phyloP scores from a whole-genome alignment of 768 basidiomycete species.

The Vararia minispora region DNA sequence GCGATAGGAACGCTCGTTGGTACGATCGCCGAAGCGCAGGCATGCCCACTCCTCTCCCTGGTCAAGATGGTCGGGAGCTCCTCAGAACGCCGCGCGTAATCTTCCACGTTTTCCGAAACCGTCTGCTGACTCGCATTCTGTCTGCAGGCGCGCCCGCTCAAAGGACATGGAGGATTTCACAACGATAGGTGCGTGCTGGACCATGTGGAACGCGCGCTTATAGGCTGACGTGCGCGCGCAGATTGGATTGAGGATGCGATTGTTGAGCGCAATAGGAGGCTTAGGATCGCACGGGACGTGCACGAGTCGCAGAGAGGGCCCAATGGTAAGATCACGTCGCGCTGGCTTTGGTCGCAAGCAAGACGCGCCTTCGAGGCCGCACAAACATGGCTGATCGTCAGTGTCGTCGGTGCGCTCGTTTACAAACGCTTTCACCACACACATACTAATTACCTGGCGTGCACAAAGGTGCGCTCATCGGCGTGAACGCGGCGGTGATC shows the following conservation, averaged over 20 bases:
- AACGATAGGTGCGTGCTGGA: constrained; percentile 62
- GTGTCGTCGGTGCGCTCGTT: constrained; percentile 60
- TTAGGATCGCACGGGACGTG: constrained; percentile 43
- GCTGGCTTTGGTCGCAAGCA: constrained; percentile 53
- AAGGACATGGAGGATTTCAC: constrained; percentile 96
- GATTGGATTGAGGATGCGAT: constrained; percentile 98
- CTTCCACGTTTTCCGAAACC: too few species aligned
- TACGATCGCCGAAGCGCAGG: too few species aligned
- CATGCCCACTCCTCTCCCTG: too few species aligned
- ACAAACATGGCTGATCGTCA: constrained; percentile 89
- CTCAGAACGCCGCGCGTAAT: too few species aligned
- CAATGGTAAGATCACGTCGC: constrained; percentile 36
- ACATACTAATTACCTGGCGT: not conserved
- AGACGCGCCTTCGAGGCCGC: constrained; percentile 53
- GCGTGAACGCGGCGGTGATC: constrained; percentile 88
- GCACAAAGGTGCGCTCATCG: constrained; percentile 84
- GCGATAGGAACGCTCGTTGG: too few species aligned
- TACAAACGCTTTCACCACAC: not conserved
- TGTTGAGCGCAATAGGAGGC: constrained; percentile 72
- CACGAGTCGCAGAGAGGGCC: constrained; percentile 33
- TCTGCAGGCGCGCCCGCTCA: too few species aligned
- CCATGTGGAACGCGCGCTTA: constrained; percentile 5
- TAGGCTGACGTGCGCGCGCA: constrained; percentile 20
- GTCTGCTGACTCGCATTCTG: too few species aligned
- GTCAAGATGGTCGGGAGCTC: too few species aligned